Evolutionary conservation across 2,329 filamentous ascomycete species (phyloP).

Genomic region (Beauveria sp.): DNA sequence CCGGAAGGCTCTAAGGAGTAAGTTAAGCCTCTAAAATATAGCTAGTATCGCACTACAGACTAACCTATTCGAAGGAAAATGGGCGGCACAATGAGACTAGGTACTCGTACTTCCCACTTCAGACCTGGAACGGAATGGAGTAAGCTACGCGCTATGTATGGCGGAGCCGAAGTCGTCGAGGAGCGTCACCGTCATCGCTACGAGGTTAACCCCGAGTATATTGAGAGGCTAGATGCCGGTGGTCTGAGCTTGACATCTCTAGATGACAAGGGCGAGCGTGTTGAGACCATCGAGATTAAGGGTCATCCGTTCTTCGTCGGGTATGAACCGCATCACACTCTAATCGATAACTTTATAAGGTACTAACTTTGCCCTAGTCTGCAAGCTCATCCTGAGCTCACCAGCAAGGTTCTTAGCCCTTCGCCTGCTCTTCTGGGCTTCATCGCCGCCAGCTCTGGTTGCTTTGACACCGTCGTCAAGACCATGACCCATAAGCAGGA

Average conservation of each 20-base stretch:
- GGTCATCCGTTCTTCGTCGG: slow-evolving; percentile 75
- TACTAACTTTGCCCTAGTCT: slow-evolving; percentile 36
- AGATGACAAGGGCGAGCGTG: slow-evolving; percentile 68
- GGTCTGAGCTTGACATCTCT: slow-evolving; percentile 74
- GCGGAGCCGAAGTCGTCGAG: slow-evolving; percentile 43
- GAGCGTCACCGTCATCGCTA: slow-evolving; percentile 87
- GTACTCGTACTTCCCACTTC: slow-evolving; percentile 66
- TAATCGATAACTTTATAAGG: no score
- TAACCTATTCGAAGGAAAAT: slow-evolving; percentile 33
- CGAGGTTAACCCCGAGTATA: slow-evolving; percentile 77
- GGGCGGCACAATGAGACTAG: slow-evolving; percentile 83
- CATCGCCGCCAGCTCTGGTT: slow-evolving; percentile 50
- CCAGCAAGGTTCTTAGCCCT: slow-evolving; percentile 65
- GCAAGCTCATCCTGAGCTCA: slow-evolving; percentile 85
- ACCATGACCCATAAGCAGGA: slow-evolving; percentile 10
- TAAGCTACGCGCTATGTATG: slow-evolving; percentile 68
- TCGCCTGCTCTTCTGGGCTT: slow-evolving; percentile 59
- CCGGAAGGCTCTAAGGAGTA: slow-evolving; percentile 53
- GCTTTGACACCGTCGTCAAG: slow-evolving; percentile 39
- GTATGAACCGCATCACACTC: no score
- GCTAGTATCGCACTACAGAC: no score
- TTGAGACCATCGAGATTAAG: slow-evolving; percentile 77
- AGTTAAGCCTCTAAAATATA: no score
- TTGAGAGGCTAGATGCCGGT: slow-evolving; percentile 57
- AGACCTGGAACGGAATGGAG: slow-evolving; percentile 71